These are phyloP conservation scores for Verticillium nonalfalfae DNA, from an alignment of 2,329 filamentous ascomycete species.

Conservation along the genomic window DNA sequence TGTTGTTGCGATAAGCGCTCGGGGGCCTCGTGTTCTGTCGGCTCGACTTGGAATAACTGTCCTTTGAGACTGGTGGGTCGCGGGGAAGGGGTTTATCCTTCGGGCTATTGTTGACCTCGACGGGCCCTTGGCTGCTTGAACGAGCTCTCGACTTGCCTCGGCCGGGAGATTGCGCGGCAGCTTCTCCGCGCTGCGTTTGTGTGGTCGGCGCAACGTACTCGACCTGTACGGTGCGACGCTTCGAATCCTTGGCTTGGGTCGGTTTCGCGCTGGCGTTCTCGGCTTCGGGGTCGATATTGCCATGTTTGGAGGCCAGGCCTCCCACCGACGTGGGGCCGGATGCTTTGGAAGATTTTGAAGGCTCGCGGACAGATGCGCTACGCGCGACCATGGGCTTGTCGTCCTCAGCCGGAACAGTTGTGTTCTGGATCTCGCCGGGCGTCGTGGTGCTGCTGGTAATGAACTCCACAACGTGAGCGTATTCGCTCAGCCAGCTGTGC, in stretches of 20 bases:
- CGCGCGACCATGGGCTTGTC: conserved; percentile 57
- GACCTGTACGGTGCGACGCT: conserved; percentile 91
- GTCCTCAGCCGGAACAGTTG: conserved; percentile 57
- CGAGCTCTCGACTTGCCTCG: conserved; percentile 31
- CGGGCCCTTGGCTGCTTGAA: conserved; percentile 47
- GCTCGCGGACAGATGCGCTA: conserved; percentile 88
- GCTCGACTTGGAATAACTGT: conserved; percentile 30
- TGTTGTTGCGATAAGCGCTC: conserved; percentile 40
- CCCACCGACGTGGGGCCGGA: conserved; percentile 42
- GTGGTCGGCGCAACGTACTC: conserved; percentile 94
- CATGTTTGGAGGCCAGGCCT: conserved; percentile 67
- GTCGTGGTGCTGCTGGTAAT: conserved; percentile 95
- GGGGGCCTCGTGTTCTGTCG: conserved; percentile 34
- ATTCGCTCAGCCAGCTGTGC: conserved; percentile 97
- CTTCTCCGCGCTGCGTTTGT: conserved; percentile 67
- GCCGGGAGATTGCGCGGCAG: conserved; percentile 13
- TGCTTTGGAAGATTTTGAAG: conserved; percentile 60
- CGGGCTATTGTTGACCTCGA: conserved; percentile 28
- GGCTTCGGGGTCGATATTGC: conserved; percentile 63
- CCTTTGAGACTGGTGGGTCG: conserved; percentile 44
- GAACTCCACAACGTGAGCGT: conserved; percentile 91
- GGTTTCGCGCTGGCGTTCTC: conserved; percentile 46
- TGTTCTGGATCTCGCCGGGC: conserved; percentile 76
- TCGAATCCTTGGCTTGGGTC: conserved; percentile 72
- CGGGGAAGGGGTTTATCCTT: conserved; percentile 54